Evolutionary conservation across 1,284 basidiomycete species (phyloP).

Genomic region (Cutaneotrichosporon sp.): DNA sequence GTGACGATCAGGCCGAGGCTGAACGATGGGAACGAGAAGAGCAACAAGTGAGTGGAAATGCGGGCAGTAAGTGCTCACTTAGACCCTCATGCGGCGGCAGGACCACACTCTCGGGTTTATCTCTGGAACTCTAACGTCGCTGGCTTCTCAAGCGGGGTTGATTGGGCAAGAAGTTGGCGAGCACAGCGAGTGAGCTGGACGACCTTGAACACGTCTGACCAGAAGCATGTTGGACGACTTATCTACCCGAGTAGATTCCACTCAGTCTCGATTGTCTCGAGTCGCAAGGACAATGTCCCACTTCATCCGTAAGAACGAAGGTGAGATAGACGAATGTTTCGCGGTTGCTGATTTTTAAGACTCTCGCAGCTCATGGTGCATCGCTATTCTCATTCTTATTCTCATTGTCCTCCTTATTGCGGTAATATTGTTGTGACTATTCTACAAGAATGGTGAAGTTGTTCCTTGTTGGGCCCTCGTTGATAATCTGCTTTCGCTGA

Average conservation of each 20-base stretch:
- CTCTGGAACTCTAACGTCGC: slow-evolving; percentile 69
- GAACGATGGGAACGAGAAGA: slow-evolving; percentile 69
- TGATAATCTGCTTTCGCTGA: slow-evolving; percentile 58
- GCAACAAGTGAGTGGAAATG: slow-evolving; percentile 58
- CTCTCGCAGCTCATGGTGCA: slow-evolving; percentile 67
- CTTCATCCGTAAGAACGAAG: slow-evolving; percentile 78
- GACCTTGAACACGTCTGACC: not conserved
- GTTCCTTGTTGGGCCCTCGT: slow-evolving; percentile 63
- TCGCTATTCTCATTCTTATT: slow-evolving; percentile 56
- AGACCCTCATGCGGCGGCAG: slow-evolving; percentile 80
- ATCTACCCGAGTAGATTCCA: slow-evolving; percentile 65
- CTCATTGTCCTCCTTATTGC: slow-evolving; percentile 54
- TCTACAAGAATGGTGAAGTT: slow-evolving; percentile 61
- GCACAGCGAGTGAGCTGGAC: slow-evolving; percentile 68
- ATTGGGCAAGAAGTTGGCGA: slow-evolving; percentile 84
- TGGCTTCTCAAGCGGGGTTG: slow-evolving; percentile 79
- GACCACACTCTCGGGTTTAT: slow-evolving; percentile 80
- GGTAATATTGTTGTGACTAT: slow-evolving; percentile 52
- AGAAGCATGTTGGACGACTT: slow-evolving; percentile 78
- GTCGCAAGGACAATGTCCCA: slow-evolving; percentile 70
- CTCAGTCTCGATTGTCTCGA: slow-evolving; percentile 63
- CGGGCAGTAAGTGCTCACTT: not conserved
- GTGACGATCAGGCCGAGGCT: slow-evolving; percentile 60
- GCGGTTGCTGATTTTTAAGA: slow-evolving; percentile 48
- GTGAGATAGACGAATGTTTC: slow-evolving; percentile 49